Evolutionary conservation across 2,329 filamentous ascomycete genomes (phyloP), one percentile per base, ranked within the genome.

Genomic region (Colletotrichum plurivorum): DNA sequence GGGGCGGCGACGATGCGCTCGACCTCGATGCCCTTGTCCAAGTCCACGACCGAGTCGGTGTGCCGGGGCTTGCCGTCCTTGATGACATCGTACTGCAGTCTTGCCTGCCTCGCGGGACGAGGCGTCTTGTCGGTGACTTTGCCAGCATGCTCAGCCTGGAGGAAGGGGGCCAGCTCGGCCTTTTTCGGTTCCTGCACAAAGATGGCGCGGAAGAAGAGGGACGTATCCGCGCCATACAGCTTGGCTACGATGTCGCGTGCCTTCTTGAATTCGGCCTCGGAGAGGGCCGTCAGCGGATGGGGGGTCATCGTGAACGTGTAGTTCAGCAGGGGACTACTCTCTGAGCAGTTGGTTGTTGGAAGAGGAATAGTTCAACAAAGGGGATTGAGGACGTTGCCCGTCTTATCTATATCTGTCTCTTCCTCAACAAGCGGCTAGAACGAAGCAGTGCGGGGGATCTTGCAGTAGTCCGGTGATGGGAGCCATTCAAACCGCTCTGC

Each of bases 141-240:
- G 4, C 86, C 85, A n/a, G 80, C 81, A 71, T 90, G 86, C 75
- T 92, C 90, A 4, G 88, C 88, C 56, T 89, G 87, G 22, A 92
- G 81, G 73, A 90, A 92, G 1, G 84, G 84, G 7, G 90, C 75
- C 8, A 91, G 83, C 45, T 88, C 83, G 45, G 80, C 80, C 78
- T 91, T 92, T 31, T 84, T 81, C 1, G 90, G 90, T 72, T 93
- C 90, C 49, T 90, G 82, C 7, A 92, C 81, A 55, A 87, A 90
- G 45, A 93, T 87, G 58, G 86, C 84, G 74, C 93, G 92, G 82
- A 82, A 83, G 70, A 76, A 79, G 25, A 82, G 69, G 13, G 73
- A 59, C 3, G 68, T 67, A 5, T 71, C 69, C 16, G 73, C 2
- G 16, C 67, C 71, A 18, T 78, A 72, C 9, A 72, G 66, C 43